These are phyloP conservation scores for Penicillium thymicola DNA, from an alignment of 2,329 filamentous ascomycete species.

Conservation along the genomic window DNA sequence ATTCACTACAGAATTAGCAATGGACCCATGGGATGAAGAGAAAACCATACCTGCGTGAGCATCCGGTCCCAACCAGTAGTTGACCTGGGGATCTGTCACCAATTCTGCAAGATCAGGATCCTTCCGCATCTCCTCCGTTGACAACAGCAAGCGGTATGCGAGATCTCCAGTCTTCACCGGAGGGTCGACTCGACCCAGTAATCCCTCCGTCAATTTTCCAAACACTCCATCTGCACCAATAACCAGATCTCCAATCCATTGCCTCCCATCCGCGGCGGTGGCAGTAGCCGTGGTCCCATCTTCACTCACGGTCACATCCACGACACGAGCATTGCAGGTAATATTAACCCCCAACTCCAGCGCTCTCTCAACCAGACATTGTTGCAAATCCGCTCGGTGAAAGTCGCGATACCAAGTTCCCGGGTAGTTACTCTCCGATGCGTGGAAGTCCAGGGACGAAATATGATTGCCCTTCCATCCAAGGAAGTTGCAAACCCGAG, in stretches of 20 bases:
- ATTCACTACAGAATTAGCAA: conserved; percentile 39
- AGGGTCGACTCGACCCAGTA: conserved; percentile 46
- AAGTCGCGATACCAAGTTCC: conserved; percentile 52
- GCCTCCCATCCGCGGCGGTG: conserved; percentile 25
- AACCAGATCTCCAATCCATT: conserved; percentile 25
- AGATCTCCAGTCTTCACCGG: conserved; percentile 55
- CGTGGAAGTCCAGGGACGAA: conserved; percentile 49
- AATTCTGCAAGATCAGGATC: conserved; percentile 47
- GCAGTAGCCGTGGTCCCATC: conserved; percentile 39
- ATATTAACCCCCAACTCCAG: conserved; percentile 48
- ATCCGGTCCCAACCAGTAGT: conserved; percentile 55
- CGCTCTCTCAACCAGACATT: conserved; percentile 47
- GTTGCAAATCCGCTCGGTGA: conserved; percentile 53
- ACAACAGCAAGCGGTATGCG: conserved; percentile 54
- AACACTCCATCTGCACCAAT: conserved; percentile 30
- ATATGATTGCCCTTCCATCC: conserved; percentile 54
- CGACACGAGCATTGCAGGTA: conserved; percentile 46
- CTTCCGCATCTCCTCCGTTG: conserved; percentile 48
- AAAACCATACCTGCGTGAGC: conserved; percentile 42
- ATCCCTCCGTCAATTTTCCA: conserved; percentile 40
- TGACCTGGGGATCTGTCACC: conserved; percentile 48
- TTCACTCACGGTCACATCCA: conserved; percentile 37
- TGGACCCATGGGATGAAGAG: background rate
- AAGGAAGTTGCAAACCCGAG: conserved; percentile 47
- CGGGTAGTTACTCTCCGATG: conserved; percentile 37